A percentile compares a stretch with the other conserved stretches of the same genome.
phyloP scores from a whole-genome alignment of 495 filamentous ascomycete genomes.

The Delitschia confertaspora region DNA sequence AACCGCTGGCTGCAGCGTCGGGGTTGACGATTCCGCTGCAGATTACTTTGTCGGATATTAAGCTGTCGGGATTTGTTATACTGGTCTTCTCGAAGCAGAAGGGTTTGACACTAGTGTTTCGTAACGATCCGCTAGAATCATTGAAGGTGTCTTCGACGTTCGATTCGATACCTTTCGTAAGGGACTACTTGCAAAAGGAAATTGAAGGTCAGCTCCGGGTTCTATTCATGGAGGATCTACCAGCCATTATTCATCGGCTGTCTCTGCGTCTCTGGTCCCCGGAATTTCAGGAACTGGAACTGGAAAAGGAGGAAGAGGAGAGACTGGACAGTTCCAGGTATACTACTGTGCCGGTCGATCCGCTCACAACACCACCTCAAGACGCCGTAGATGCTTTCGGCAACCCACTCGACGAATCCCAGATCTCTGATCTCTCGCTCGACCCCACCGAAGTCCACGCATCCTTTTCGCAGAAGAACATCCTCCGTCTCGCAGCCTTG shows the following conservation, averaged over 20 bases:
- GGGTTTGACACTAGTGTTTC: slow-evolving; percentile 89
- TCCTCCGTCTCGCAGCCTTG: slow-evolving; percentile 65
- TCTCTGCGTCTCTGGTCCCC: slow-evolving; percentile 85
- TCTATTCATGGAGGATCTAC: slow-evolving; percentile 94
- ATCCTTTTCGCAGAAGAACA: slow-evolving; percentile 83
- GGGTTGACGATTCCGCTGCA: slow-evolving; percentile 92
- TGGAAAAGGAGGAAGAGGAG: slow-evolving; percentile 50
- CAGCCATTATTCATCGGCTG: slow-evolving; percentile 88
- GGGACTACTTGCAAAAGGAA: slow-evolving; percentile 91
- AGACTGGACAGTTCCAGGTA: slow-evolving; percentile 41
- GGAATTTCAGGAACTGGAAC: slow-evolving; percentile 63
- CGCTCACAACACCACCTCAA: slow-evolving; percentile 67
- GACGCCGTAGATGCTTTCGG: slow-evolving; percentile 69
- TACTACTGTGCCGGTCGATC: slow-evolving; percentile 54
- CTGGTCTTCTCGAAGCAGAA: slow-evolving; percentile 96
- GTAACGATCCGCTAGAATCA: slow-evolving; percentile 95
- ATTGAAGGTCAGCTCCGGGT: slow-evolving; percentile 91
- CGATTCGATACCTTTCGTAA: slow-evolving; percentile 95
- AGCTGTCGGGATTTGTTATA: slow-evolving; percentile 95
- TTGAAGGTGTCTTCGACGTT: slow-evolving; percentile 98
- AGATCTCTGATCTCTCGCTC: slow-evolving; percentile 65
- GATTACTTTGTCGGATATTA: slow-evolving; percentile 93
- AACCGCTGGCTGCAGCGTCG: slow-evolving; percentile 85
- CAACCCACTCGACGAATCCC: slow-evolving; percentile 59
- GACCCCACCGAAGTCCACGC: slow-evolving; percentile 70